Evolutionary conservation across 208 protist species (phyloP), one percentile per base, ranked within the genome.

Genomic region (Acanthamoeba lenticulata): DNA sequence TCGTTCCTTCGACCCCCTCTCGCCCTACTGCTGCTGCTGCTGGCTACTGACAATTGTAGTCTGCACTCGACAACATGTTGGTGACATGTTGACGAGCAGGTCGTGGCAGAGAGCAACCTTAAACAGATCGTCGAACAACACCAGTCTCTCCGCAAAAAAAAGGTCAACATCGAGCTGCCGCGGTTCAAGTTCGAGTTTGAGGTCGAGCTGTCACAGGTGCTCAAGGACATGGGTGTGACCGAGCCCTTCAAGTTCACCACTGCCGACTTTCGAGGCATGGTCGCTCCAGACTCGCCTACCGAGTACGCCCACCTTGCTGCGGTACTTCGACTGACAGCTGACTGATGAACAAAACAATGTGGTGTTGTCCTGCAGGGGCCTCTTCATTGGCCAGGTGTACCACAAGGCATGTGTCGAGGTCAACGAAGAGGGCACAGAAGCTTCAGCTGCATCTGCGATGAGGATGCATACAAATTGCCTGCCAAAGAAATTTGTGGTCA

Each of bases 361-460:
- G 15, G 52, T 60, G 52, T 27, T 60, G 15, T 60, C 15, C 9
- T 77, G 34, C 9, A 13, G 29, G 9, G 67, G 67, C 29, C 21
- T 77, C 27, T 9, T 29, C 11, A 24, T 29, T 77, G 15, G 67
- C 67, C 24, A 38, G 67, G 67, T 77, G 34, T 38, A 29, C 29
- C 67, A 34, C 67, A 77, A 77, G 34, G 67, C 67, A 38, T 77
- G 9, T 24, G 67, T 77, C 29, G 67, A 77, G 67, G 67, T 77
- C 29, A 77, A 77, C 34, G 67, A 77, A 34, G 67, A 77, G 67
- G 67, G 67, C 15, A 77, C 67, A 9, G 67, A 77, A 77, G 67
- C 67, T 38, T 9, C 67, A 17, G 67, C 67, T 36, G 67, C 67
- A 13, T 29, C 67, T n/a, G 67, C 67, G 15, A 24, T 77, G 24